Percentiles rank a stretch among this genome's conserved stretches.
These are phyloP conservation scores for Phaeotremella skinneri DNA, from an alignment of 768 basidiomycete genomes.

Conservation along the genomic window DNA sequence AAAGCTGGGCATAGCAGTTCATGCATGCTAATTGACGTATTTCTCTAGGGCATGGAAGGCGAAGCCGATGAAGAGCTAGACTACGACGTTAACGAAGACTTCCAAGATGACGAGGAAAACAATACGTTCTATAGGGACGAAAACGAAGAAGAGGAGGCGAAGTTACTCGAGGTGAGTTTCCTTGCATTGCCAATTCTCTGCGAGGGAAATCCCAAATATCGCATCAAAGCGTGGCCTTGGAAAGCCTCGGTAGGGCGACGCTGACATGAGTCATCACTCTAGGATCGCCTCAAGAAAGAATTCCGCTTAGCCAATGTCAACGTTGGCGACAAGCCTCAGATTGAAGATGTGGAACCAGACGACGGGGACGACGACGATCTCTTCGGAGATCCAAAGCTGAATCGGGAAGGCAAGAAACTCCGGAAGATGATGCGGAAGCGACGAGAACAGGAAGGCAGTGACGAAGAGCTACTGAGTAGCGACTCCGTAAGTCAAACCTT, in stretches of 20 bases:
- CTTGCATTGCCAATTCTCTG: too few species aligned
- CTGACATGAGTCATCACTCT: too few species aligned
- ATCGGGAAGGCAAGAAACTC: constrained; percentile 37
- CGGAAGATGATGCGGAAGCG: constrained; percentile 38
- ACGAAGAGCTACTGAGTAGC: constrained; percentile 23
- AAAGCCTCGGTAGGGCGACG: too few species aligned
- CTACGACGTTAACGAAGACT: constrained; percentile 41
- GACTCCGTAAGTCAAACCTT: constrained; percentile 23
- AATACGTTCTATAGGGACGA: constrained; percentile 42
- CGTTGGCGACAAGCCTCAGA: constrained; percentile 42
- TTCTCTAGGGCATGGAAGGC: constrained; percentile 40
- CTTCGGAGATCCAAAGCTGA: constrained; percentile 30
- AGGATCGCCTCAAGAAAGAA: constrained; percentile 43
- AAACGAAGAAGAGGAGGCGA: constrained; percentile 43
- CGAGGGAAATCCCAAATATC: too few species aligned
- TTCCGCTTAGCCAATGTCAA: constrained; percentile 42
- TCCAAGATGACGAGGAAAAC: constrained; percentile 46
- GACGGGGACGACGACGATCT: constrained; percentile 30
- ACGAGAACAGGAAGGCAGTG: constrained; percentile 14
- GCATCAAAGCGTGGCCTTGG: too few species aligned
- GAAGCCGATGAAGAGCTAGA: constrained; percentile 45
- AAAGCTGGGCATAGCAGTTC: background rate
- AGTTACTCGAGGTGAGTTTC: constrained; percentile 31
- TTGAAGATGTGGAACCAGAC: constrained; percentile 28
- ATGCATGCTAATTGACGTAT: background rate